Evolutionary conservation across 2,329 filamentous ascomycete species (phyloP), one percentile per base, ranked within the genome.

Genomic region (Xylariaceae sp.): DNA sequence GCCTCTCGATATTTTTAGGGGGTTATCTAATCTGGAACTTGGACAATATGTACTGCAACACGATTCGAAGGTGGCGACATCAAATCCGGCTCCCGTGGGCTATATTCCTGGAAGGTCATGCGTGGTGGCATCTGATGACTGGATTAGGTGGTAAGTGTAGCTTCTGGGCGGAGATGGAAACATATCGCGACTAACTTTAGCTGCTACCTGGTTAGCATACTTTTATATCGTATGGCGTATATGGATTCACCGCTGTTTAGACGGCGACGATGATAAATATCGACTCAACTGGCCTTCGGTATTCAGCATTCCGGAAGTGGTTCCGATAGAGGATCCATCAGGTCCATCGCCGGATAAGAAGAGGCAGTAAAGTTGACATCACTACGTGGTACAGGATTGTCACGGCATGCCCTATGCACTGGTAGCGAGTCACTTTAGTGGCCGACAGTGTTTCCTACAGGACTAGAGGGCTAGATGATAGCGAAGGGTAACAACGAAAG

Each of bases 221-320:
- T 89, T 88, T 69, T 91, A 93, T 70, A 91, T 96, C 64, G 78
- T 86, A 14, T 96, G 91, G 90, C 88, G 90, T 2, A 86, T 93
- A 21, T 93, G 90, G 88, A 79, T 95, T 18, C 84, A 90, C 41
- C 86, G 89, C 60, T 91, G 89, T 65, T 76, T 95, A 48, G 90
- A 92, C 59, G 84, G 86, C 2, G 81, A 81, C 44, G 89, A 91
- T 67, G 83, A 89, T 42, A 84, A 92, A 67, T 95, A 86, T 68
- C 79, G 82, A 65, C 75, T 95, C 53, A 67, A 82, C 49, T 96
- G 91, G 90, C 83, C 87, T 1, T 83, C 81, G 20, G 62, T 84
- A 14, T 79, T 85, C 64, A 81, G 78, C 1, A 70, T 83, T 32
- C 81, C 81, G 1, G 75, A 79, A 54, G 76, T 84, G 1, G 70